These are phyloP conservation scores for Leccinum subspadiceum DNA, from an alignment of 1,284 basidiomycete genomes.

Conservation along the genomic window DNA sequence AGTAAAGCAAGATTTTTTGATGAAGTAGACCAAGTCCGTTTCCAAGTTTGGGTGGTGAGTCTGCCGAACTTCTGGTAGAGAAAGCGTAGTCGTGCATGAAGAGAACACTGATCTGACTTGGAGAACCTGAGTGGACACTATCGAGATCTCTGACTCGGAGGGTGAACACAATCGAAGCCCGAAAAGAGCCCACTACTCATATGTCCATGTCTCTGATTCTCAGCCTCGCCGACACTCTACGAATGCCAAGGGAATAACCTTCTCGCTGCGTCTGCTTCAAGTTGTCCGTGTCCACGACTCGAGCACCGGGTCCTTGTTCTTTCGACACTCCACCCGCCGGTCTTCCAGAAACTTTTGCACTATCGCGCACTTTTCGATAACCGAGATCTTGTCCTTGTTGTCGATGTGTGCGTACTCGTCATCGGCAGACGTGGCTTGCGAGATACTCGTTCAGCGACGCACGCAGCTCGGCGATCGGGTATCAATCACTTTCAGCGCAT, in stretches of 20 bases:
- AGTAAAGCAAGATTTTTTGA: background rate
- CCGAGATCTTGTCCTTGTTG: slow-evolving; percentile 79
- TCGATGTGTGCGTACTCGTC: slow-evolving; percentile 88
- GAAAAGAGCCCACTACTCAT: too few species aligned
- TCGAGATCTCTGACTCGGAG: too few species aligned
- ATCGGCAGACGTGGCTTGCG: slow-evolving; percentile 76
- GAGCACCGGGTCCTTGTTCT: slow-evolving; percentile 84
- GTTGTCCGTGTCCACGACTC: slow-evolving; percentile 79
- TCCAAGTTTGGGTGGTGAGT: background rate
- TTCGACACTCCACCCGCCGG: slow-evolving; percentile 73
- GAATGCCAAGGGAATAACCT: slow-evolving; percentile 55
- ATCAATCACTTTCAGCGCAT: slow-evolving; percentile 20
- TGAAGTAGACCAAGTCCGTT: background rate
- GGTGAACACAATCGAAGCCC: too few species aligned
- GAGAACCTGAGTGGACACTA: background rate
- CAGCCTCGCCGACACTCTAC: too few species aligned
- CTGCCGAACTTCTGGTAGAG: background rate
- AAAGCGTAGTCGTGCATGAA: background rate
- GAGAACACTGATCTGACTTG: background rate
- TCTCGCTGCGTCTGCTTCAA: slow-evolving; percentile 65
- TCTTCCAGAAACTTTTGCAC: slow-evolving; percentile 94
- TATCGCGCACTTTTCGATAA: slow-evolving; percentile 80
- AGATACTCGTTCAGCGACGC: slow-evolving; percentile 84
- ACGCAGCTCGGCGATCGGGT: slow-evolving; percentile 66
- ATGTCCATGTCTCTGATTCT: too few species aligned